Evolutionary conservation across 1,139 yeast species (phyloP).

Genomic region (Pichia sp.): DNA sequence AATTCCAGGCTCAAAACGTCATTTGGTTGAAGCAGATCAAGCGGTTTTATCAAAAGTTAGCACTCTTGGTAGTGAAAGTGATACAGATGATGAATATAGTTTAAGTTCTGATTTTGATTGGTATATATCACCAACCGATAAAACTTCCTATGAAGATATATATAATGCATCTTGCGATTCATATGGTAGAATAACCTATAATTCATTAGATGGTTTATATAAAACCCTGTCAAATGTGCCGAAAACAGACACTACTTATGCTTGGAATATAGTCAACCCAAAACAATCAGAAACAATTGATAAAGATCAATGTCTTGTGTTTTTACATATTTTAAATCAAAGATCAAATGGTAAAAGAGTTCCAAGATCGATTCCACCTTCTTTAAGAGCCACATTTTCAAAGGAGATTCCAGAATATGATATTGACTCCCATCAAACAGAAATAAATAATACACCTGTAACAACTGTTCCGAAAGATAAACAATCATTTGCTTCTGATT

Average conservation of each 20-base stretch:
- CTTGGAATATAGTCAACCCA: slow-evolving; percentile 95
- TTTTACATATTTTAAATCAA: slow-evolving; percentile 84
- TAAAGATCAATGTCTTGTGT: slow-evolving; percentile 85
- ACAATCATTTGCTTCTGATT: slow-evolving; percentile 45
- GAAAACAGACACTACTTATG: slow-evolving; percentile 76
- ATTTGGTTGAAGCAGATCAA: slow-evolving; percentile 71
- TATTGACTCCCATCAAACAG: slow-evolving; percentile 46
- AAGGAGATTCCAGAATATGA: slow-evolving; percentile 80
- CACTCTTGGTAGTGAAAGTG: slow-evolving; percentile 22
- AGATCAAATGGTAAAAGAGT: slow-evolving; percentile 81
- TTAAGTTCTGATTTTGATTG: slow-evolving; percentile 78
- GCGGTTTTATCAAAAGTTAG: slow-evolving; percentile 40
- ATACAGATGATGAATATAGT: slow-evolving; percentile 42
- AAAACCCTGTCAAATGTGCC: slow-evolving; percentile 67
- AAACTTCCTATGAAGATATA: slow-evolving; percentile 68
- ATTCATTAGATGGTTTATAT: slow-evolving; percentile 64
- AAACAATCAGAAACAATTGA: slow-evolving; percentile 81
- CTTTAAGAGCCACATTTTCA: slow-evolving; percentile 83
- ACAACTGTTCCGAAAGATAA: slow-evolving; percentile 21
- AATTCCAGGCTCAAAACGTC: slow-evolving; percentile 81
- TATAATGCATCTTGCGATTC: slow-evolving; percentile 70
- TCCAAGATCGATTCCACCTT: slow-evolving; percentile 92
- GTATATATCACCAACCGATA: slow-evolving; percentile 91
- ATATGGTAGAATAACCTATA: slow-evolving; percentile 77
- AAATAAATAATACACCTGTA: slow-evolving; percentile 26